Evolutionary conservation across 176 grass and related monocot species (phyloP).

Genomic region (Bromus sterilis): DNA sequence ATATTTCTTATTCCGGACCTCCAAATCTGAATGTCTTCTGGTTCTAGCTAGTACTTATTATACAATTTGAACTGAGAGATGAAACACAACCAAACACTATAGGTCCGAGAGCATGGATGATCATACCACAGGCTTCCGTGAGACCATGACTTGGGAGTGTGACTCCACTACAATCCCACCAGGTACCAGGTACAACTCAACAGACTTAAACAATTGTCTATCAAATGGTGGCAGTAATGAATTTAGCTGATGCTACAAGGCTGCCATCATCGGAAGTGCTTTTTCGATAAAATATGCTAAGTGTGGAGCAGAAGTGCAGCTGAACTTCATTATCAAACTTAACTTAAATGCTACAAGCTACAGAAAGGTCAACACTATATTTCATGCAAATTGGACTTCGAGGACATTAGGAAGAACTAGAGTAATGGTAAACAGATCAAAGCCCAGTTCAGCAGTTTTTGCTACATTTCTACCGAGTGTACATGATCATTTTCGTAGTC

Average conservation of each 20-base stretch:
- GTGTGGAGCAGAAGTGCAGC: background rate
- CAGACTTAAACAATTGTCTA: background rate
- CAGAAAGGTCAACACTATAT: background rate
- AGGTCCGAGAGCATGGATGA: background rate
- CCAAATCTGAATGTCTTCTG: background rate
- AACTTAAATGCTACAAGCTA: background rate
- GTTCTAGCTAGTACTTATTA: background rate
- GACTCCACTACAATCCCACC: background rate
- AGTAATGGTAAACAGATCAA: background rate
- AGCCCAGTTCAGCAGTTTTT: background rate
- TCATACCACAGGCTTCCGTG: background rate
- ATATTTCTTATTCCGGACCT: background rate
- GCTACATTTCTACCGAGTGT: background rate
- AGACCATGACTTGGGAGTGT: background rate
- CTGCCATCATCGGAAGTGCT: background rate
- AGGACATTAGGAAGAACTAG: background rate
- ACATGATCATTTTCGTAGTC: background rate
- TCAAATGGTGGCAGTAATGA: background rate
- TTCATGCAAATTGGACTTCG: too few species aligned
- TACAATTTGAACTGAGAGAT: background rate
- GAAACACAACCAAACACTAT: background rate
- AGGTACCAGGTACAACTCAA: background rate
- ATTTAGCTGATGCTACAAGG: background rate
- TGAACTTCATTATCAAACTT: background rate
- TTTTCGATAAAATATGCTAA: background rate